A percentile compares a stretch with the other conserved stretches of the same genome.
Evolutionary conservation across 139 green algal species (phyloP).

Genomic region (Volvox africanus): DNA sequence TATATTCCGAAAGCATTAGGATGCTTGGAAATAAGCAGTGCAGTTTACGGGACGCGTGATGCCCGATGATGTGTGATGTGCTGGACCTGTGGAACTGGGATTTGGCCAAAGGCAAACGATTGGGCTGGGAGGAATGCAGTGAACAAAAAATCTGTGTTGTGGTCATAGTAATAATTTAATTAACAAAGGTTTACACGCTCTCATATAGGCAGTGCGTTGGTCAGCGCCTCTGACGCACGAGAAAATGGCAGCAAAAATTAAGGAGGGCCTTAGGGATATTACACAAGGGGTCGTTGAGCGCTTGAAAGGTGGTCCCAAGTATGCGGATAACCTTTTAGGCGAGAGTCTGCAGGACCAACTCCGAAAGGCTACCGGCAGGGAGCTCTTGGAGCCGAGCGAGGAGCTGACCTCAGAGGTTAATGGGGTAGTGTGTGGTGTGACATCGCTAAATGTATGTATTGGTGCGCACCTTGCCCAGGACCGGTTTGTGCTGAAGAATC

Average conservation of each 20-base stretch:
- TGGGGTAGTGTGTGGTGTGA: not conserved
- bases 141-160: no score
- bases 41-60: no score
- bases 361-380: conserved; percentile 56
- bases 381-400: conserved; percentile 51
- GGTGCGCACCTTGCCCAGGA: not conserved
- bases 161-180: no score
- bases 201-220: no score
- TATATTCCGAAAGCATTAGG: no score
- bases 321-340: conserved; percentile 57
- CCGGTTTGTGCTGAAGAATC: no score
- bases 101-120: no score
- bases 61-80: no score
- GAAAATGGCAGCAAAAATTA: conserved; percentile 42
- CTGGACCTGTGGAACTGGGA: no score
- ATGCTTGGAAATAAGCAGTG: no score
- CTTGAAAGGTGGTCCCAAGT: conserved; percentile 35
- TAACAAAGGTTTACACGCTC: no score
- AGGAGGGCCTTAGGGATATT: conserved; percentile 46
- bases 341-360: conserved; percentile 52
- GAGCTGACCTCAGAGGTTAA: conserved; percentile 54
- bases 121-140: no score
- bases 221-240: not conserved
- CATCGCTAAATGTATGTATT: not conserved
- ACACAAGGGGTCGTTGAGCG: conserved; percentile 35